A percentile compares a stretch with the other conserved stretches of the same genome.
phyloP scores from a whole-genome alignment of 495 filamentous ascomycete genomes.

The Oidiodendron maius region DNA sequence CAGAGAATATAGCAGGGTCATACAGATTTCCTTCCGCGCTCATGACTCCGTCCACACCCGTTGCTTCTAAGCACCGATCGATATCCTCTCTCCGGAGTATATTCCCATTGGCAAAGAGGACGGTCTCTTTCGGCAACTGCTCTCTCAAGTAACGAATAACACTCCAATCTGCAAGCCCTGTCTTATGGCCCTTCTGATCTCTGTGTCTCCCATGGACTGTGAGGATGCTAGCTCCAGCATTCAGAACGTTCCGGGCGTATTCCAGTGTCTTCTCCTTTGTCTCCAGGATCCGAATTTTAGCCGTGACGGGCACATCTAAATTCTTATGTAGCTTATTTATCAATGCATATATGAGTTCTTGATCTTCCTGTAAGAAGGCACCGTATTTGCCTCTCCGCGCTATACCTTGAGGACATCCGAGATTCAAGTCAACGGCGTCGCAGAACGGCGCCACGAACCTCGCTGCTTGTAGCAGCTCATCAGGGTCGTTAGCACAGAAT shows the following conservation, averaged over 20 bases:
- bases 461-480: slow-evolving; percentile 71
- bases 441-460: slow-evolving; percentile 72
- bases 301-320: slow-evolving; percentile 76
- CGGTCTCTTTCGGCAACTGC: slow-evolving; percentile 76
- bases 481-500: slow-evolving; percentile 89
- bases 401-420: slow-evolving; percentile 98
- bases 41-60: slow-evolving; percentile 91
- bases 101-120: slow-evolving; percentile 96
- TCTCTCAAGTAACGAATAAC: slow-evolving; percentile 77
- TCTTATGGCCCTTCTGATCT: slow-evolving; percentile 95
- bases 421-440: slow-evolving; percentile 93
- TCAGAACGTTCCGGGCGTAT: slow-evolving; percentile 84
- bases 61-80: slow-evolving; percentile 71
- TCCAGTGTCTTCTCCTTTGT: slow-evolving; percentile 78
- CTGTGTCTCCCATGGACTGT: slow-evolving; percentile 85
- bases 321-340: slow-evolving; percentile 69
- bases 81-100: slow-evolving; percentile 79
- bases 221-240: slow-evolving; percentile 85
- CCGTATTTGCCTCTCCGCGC: slow-evolving; percentile 87
- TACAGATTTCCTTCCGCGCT: slow-evolving; percentile 89
- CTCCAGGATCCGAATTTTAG: slow-evolving; percentile 90
- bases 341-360: slow-evolving; percentile 69
- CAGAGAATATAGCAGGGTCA: slow-evolving; percentile 81
- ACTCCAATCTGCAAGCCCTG: slow-evolving; percentile 88
- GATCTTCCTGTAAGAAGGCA: slow-evolving; percentile 91